A percentile compares a stretch with the other conserved stretches of the same genome.
phyloP scores from a whole-genome alignment of 1,139 yeast genomes.

The Yamadazyma trypodendri region DNA sequence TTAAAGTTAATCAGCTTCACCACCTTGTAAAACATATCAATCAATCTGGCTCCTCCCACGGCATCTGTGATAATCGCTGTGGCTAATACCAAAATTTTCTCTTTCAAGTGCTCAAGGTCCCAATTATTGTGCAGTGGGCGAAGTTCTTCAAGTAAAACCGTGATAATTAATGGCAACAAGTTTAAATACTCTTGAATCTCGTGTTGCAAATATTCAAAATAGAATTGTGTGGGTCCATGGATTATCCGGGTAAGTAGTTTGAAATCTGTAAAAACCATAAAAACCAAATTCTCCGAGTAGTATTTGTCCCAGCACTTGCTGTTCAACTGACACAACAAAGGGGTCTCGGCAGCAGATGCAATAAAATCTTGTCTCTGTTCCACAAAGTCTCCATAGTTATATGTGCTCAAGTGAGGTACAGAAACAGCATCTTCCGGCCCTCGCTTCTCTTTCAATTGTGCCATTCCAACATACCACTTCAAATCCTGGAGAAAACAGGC shows the following conservation, averaged over 20 bases:
- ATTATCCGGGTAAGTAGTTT: background rate
- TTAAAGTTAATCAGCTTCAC: background rate
- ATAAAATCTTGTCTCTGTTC: background rate
- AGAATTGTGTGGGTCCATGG: background rate
- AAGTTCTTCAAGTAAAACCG: constrained; percentile 10
- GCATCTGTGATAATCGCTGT: background rate
- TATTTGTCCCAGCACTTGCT: constrained; percentile 13
- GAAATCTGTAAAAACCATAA: constrained; percentile 5
- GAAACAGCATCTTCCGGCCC: no score
- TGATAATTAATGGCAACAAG: constrained; percentile 11
- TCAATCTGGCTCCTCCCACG: background rate
- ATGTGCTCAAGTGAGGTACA: no score
- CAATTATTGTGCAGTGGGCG: constrained; percentile 3
- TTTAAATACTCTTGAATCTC: constrained; percentile 13
- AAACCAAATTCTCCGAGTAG: constrained; percentile 12
- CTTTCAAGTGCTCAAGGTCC: constrained; percentile 5
- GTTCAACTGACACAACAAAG: background rate
- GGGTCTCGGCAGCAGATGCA: background rate
- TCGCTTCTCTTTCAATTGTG: no score
- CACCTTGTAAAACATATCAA: background rate
- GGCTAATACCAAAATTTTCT: constrained; percentile 3
- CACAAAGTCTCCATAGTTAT: background rate
- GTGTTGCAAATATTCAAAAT: constrained; percentile 7
- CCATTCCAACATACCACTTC: background rate
- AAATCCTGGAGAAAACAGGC: constrained; percentile 8